phyloP scores from a whole-genome alignment of 2,329 filamentous ascomycete genomes.

The Penicillium digitatum region DNA sequence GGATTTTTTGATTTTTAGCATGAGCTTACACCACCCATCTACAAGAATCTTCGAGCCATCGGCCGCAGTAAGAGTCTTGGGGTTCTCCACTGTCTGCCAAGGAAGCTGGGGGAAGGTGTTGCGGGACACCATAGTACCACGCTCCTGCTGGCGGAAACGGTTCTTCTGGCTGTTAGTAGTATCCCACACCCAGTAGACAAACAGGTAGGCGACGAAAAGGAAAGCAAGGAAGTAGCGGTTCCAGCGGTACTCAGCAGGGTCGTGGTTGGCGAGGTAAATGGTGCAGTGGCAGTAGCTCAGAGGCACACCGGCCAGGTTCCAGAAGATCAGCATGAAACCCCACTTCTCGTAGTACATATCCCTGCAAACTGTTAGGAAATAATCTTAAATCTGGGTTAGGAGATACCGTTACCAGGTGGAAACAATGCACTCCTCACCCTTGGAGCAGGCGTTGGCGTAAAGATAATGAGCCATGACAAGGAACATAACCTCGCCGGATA shows the following conservation, averaged over 20 bases:
- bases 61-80: conserved; percentile 68
- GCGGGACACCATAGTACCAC: conserved; percentile 64
- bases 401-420: conserved; percentile 63
- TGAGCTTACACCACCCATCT: conserved; percentile 72
- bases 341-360: conserved; percentile 98
- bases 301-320: conserved; percentile 89
- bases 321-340: conserved; percentile 97
- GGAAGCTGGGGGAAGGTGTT: conserved; percentile 87
- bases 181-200: conserved; percentile 89
- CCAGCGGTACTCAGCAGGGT: conserved; percentile 72
- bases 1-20: background rate
- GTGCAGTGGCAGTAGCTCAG: conserved; percentile 92
- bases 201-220: conserved; percentile 69
- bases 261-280: conserved; percentile 80
- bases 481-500: conserved; percentile 79
- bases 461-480: conserved; percentile 85
- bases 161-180: conserved; percentile 93
- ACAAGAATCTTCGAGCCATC: conserved; percentile 73
- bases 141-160: conserved; percentile 76
- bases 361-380: conserved; percentile 42
- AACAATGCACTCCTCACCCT: conserved; percentile 86
- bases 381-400: background rate
- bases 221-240: conserved; percentile 62
- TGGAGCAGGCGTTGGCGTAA: conserved; percentile 87
- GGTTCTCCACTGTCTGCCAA: conserved; percentile 78